A percentile compares a stretch with the other conserved stretches of the same genome.
These are phyloP conservation scores for Bifiguratus adelaidae DNA, from an alignment of 192 early-diverging fungal genomes.

Conservation along the genomic window DNA sequence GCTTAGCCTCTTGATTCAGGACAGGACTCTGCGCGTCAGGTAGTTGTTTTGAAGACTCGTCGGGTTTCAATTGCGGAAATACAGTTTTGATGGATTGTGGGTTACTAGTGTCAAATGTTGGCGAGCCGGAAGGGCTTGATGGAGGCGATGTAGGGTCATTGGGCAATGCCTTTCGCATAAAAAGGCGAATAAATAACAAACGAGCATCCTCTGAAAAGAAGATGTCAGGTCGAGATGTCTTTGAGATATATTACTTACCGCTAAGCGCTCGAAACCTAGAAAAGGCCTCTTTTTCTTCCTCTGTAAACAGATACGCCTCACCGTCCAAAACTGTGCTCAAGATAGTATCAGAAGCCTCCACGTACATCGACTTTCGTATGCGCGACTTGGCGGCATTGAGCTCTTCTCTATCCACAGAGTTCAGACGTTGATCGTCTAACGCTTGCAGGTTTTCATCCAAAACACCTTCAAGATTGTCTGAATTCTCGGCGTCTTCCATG, in stretches of 20 bases:
- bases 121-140: conserved; percentile 17
- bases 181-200: conserved; percentile 3
- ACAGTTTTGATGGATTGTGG: no score
- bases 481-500: no score
- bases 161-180: conserved; percentile 16
- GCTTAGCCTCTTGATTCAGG: no score
- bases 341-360: conserved; percentile 21
- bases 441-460: no score
- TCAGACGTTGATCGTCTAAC: no score
- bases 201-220: background rate
- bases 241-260: background rate
- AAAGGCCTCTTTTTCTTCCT: conserved; percentile 21
- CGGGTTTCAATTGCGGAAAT: no score
- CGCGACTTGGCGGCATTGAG: no score
- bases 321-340: conserved; percentile 26
- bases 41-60: no score
- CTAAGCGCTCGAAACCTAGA: conserved; percentile 16
- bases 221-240: background rate
- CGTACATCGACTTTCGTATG: conserved; percentile 36
- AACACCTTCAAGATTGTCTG: no score
- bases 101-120: conserved; percentile 5
- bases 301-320: conserved; percentile 23
- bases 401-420: no score
- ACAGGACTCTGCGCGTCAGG: no score
- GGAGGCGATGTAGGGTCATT: no score